phyloP scores from a whole-genome alignment of 768 basidiomycete species.

The Amanita pallidorosea region DNA sequence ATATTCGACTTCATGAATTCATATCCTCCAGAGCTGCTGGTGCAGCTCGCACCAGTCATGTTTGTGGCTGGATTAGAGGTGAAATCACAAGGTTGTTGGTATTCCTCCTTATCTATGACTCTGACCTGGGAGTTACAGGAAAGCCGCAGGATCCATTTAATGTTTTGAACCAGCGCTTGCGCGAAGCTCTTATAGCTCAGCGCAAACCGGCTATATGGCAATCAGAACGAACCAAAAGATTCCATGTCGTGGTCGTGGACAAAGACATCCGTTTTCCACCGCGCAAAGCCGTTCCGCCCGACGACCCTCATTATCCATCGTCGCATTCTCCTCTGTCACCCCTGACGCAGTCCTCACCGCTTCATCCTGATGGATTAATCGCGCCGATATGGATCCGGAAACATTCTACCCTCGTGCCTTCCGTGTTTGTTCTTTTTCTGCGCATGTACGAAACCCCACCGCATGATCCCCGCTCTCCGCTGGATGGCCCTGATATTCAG shows the following conservation, averaged over 20 bases:
- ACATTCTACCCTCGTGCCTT: slow-evolving; percentile 84
- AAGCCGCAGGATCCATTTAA: slow-evolving; percentile 50
- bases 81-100: slow-evolving; percentile 15
- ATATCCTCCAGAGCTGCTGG: slow-evolving; percentile 81
- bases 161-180: slow-evolving; percentile 47
- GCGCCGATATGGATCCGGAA: slow-evolving; percentile 98
- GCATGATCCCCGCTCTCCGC: slow-evolving; percentile 35
- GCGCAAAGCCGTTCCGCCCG: slow-evolving; percentile 57
- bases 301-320: slow-evolving; percentile 43
- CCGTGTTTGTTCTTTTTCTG: slow-evolving; percentile 88
- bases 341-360: slow-evolving; percentile 75
- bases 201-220: slow-evolving; percentile 62
- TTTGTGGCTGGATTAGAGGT: slow-evolving; percentile 80
- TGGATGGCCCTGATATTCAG: slow-evolving; percentile 42
- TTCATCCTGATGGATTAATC: slow-evolving; percentile 91
- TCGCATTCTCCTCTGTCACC: slow-evolving; percentile 93
- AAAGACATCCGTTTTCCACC: slow-evolving; percentile 81
- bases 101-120: slow-evolving; percentile 6
- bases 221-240: slow-evolving; percentile 60
- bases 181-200: slow-evolving; percentile 57
- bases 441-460: slow-evolving; percentile 64
- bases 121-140: slow-evolving; percentile 14
- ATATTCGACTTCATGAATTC: slow-evolving; percentile 57
- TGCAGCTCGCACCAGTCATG: slow-evolving; percentile 89
- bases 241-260: slow-evolving; percentile 80